Evolutionary conservation across 2,329 filamentous ascomycete genomes (phyloP), one percentile per base, ranked within the genome.

Genomic region (Moelleriella libera): DNA sequence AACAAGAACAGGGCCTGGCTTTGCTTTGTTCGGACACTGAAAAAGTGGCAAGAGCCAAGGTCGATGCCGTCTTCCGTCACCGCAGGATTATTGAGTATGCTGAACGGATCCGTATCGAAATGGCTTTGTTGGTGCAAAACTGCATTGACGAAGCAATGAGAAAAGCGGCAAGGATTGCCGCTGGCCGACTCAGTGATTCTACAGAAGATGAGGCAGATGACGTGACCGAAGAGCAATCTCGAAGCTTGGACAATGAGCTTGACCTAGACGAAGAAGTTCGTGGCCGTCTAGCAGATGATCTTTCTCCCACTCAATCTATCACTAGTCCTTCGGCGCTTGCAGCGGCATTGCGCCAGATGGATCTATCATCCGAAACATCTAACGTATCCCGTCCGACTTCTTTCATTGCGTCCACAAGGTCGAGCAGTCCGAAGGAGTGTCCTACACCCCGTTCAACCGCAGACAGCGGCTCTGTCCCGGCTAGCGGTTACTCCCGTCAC

Each of bases 51-150:
- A 86, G 82, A 58, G 78, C 84, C 43, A 98, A 98, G 62, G 86
- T 97, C 2, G 92, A 98, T 57, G 86, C 90, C 5, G 86, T 97
- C 6, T 81, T 94, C 53, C 85, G 92, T 34, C 88, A 97, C 63
- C 83, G 90, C 45, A 83, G 84, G 56, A 94, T 97, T 45, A 82
- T 98, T 32, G 92, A 98, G 62, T 98, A 98, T 61, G 83, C 89
- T 0, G 92, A 98, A 66, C 82, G 94, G 32, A 95, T 98, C 53
- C 85, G 94, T 4, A 77, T 96, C 44, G 92, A 98, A 58, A 94
- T 96, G 58, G 85, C 90, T 30, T 78, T 94, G 30, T 74, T 96
- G 49, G 90, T 98, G 2, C 88, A 97, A 58, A 88, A 96, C 57
- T 98, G 92, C 61, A 95, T 98, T 46, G 83, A 94, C 50, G 88